Conservation (phyloP, 257 asterid species). For the Cynanchum wilfordii region DNA sequence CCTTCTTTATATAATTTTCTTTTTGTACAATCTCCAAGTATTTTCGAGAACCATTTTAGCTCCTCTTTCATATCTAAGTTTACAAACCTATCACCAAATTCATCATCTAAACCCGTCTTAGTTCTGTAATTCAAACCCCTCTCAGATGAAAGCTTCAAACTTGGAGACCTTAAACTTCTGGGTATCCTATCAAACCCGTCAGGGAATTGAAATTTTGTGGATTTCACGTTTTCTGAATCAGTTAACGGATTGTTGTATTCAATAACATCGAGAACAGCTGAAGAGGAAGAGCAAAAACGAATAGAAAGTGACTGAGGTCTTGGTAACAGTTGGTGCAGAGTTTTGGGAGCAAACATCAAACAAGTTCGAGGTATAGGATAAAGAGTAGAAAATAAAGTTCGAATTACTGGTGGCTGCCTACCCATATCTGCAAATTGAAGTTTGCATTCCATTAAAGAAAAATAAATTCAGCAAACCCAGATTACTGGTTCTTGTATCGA, state of each 20-base stretch:
- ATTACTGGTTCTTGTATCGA: background rate
- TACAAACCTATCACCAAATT: conserved; percentile 15
- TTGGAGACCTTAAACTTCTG: conserved; percentile 11
- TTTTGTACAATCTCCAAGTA: conserved; percentile 45
- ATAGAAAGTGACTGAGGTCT: conserved; percentile 19
- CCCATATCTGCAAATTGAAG: conserved; percentile 31
- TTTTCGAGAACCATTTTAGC: conserved; percentile 54
- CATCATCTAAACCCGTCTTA: conserved; percentile 8
- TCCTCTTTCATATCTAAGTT: conserved; percentile 15
- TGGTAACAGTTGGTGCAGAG: background rate
- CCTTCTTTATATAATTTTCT: conserved; percentile 46
- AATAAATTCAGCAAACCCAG: background rate
- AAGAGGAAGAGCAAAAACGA: conserved; percentile 19
- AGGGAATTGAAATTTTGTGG: conserved; percentile 13
- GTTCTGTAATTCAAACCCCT: conserved; percentile 17
- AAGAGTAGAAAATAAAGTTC: conserved; percentile 21
- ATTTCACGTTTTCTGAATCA: conserved; percentile 7
- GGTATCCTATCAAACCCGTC: conserved; percentile 11
- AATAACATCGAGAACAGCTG: conserved; percentile 25
- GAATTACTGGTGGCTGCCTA: conserved; percentile 19
- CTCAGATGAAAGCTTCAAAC: conserved; percentile 23
- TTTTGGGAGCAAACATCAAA: conserved; percentile 32
- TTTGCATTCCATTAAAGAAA: conserved; percentile 33
- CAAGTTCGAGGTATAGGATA: conserved; percentile 28
- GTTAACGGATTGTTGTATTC: conserved; percentile 10